phyloP scores from a whole-genome alignment of 148 eudicot genomes.

The Rhododendron ovatum region DNA sequence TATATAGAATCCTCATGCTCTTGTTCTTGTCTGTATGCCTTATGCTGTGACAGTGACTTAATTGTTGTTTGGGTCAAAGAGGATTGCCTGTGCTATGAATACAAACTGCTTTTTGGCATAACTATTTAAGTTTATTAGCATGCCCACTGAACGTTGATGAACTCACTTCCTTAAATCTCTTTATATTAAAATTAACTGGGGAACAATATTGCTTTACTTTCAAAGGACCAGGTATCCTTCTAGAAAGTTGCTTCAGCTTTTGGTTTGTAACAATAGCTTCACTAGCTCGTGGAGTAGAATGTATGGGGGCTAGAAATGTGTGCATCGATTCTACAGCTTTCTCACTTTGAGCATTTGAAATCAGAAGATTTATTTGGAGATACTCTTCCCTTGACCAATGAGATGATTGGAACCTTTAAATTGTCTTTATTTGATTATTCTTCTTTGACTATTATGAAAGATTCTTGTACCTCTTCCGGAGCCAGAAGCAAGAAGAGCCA shows the following conservation, averaged over 20 bases:
- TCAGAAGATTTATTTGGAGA: not conserved
- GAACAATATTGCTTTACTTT: not conserved
- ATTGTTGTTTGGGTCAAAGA: not conserved
- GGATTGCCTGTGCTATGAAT: not conserved
- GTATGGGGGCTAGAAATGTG: too few species aligned
- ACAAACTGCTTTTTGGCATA: not conserved
- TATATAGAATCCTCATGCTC: not conserved
- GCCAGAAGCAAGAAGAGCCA: conserved; percentile 84
- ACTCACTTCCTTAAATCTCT: not conserved
- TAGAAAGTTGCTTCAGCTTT: not conserved
- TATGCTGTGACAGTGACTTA: not conserved
- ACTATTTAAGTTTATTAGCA: not conserved
- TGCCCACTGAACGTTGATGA: not conserved
- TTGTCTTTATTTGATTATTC: not conserved
- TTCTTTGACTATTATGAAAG: conserved; percentile 30
- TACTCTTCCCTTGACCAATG: conserved; percentile 20
- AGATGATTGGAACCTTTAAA: not conserved
- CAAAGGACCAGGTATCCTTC: not conserved
- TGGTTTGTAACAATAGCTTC: conserved; percentile 1
- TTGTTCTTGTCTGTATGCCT: not conserved
- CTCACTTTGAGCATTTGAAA: not conserved
- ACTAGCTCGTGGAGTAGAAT: not conserved
- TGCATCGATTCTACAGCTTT: not conserved
- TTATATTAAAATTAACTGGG: not conserved
- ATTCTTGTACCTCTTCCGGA: conserved; percentile 97